These are phyloP conservation scores for Mycena leptocephala DNA, from an alignment of 768 basidiomycete genomes.

Conservation along the genomic window DNA sequence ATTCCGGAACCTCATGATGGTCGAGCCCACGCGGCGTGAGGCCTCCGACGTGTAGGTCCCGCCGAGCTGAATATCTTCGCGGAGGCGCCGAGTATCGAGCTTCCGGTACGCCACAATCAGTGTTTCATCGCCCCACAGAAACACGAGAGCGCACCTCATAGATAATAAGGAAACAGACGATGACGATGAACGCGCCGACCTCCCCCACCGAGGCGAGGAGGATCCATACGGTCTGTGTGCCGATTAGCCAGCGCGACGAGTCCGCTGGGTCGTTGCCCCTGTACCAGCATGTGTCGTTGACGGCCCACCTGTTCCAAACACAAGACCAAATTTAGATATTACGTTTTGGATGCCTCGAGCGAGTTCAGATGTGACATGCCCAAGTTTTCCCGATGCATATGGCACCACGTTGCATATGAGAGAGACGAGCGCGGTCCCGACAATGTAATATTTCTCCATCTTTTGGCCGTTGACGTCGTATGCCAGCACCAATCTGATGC, in stretches of 20 bases:
- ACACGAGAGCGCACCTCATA: conserved; percentile 35
- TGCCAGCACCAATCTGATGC: neutral
- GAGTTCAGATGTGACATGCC: conserved; percentile 34
- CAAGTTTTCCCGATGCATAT: conserved; percentile 40
- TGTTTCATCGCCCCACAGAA: neutral
- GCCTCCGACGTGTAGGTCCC: neutral
- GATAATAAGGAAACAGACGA: conserved; percentile 27
- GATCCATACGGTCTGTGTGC: conserved; percentile 45
- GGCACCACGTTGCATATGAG: conserved; percentile 38
- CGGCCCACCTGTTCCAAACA: neutral
- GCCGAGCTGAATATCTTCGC: neutral
- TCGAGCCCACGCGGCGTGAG: neutral
- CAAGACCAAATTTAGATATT: too few species aligned
- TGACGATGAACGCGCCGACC: conserved; percentile 34
- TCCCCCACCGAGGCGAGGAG: conserved; percentile 38
- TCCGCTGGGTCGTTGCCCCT: conserved; percentile 28
- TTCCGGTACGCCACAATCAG: neutral
- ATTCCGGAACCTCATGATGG: neutral
- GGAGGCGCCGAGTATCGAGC: neutral
- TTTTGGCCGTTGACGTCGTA: conserved; percentile 1
- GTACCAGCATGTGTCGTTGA: conserved; percentile 41
- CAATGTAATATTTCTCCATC: conserved; percentile 39
- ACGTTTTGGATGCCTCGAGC: neutral
- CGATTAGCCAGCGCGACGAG: conserved; percentile 41
- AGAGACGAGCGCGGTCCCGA: conserved; percentile 34